These are phyloP conservation scores for Galerina sulciceps DNA, from an alignment of 768 basidiomycete genomes.

Conservation along the genomic window DNA sequence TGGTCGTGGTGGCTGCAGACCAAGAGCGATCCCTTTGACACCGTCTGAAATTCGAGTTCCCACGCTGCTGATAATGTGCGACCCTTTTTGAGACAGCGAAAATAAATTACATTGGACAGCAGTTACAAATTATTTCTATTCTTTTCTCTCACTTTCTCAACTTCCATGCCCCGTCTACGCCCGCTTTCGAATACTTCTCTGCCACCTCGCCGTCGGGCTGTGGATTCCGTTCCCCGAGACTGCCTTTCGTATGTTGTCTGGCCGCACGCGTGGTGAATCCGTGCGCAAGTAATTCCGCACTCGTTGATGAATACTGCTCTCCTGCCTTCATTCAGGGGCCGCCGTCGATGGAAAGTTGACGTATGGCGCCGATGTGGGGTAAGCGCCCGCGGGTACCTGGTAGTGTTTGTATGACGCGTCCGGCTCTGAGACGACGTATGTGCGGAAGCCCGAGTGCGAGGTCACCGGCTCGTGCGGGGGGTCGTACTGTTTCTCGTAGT, in stretches of 20 bases:
- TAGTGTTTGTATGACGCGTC: constrained; percentile 65
- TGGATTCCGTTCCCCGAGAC: constrained; percentile 49
- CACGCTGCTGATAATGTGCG: neutral
- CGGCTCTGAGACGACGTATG: constrained; percentile 77
- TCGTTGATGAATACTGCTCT: constrained; percentile 45
- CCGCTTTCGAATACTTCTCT: constrained; percentile 50
- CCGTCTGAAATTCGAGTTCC: neutral
- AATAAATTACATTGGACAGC: no score
- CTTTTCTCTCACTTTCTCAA: constrained; percentile 40
- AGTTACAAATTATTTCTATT: no score
- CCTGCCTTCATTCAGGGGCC: constrained; percentile 36
- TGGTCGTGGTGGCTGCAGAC: no score
- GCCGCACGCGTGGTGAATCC: constrained; percentile 46
- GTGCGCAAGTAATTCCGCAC: constrained; percentile 42
- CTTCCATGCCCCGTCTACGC: constrained; percentile 52
- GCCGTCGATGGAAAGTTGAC: constrained; percentile 44
- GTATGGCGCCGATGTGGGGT: constrained; percentile 53
- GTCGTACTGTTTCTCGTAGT: constrained; percentile 69
- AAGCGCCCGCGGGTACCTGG: constrained; percentile 74
- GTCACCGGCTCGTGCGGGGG: constrained; percentile 50
- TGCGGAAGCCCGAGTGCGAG: constrained; percentile 52
- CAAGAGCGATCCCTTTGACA: no score
- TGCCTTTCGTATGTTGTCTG: constrained; percentile 41
- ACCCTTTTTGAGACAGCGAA: no score
- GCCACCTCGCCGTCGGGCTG: constrained; percentile 47